phyloP scores from a whole-genome alignment of 192 early-diverging fungal genomes.

The Fimicolochytrium jonesii region DNA sequence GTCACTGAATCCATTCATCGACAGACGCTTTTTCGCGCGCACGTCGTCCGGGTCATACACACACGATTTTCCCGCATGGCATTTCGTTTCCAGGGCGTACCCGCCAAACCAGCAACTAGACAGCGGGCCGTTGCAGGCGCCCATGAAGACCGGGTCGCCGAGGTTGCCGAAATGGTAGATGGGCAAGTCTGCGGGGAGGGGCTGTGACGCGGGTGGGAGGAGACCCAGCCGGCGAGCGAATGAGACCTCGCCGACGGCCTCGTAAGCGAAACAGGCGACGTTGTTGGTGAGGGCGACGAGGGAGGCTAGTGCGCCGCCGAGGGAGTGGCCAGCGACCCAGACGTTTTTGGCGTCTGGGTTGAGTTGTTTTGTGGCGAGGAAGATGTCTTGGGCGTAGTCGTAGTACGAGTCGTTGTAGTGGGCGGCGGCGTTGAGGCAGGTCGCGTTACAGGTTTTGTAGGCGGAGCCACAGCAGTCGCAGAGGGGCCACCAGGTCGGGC shows the following conservation, averaged over 20 bases:
- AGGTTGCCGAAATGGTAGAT: constrained; percentile 89
- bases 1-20: not conserved
- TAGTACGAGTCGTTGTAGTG: constrained; percentile 38
- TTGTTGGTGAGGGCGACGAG: constrained; percentile 79
- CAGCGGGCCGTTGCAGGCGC: constrained; percentile 68
- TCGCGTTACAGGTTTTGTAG: constrained; percentile 2
- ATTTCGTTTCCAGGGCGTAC: constrained; percentile 76
- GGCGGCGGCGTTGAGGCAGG: constrained; percentile 17
- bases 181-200: constrained; percentile 31
- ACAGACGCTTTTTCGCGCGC: not conserved
- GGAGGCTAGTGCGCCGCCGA: constrained; percentile 54
- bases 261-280: constrained; percentile 74
- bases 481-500: constrained; percentile 26
- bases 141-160: constrained; percentile 87
- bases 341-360: constrained; percentile 62
- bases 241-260: constrained; percentile 78
- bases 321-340: constrained; percentile 70
- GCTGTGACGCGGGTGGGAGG: constrained; percentile 41
- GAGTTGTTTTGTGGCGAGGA: constrained; percentile 46
- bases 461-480: constrained; percentile 19
- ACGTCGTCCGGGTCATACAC: constrained; percentile 27
- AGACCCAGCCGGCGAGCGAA: constrained; percentile 78
- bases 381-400: constrained; percentile 47
- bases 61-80: constrained; percentile 71
- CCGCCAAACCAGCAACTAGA: constrained; percentile 61